Base-by-base conservation (phyloP, 164 flowering plant species). In the Amborella trichopoda region DNA sequence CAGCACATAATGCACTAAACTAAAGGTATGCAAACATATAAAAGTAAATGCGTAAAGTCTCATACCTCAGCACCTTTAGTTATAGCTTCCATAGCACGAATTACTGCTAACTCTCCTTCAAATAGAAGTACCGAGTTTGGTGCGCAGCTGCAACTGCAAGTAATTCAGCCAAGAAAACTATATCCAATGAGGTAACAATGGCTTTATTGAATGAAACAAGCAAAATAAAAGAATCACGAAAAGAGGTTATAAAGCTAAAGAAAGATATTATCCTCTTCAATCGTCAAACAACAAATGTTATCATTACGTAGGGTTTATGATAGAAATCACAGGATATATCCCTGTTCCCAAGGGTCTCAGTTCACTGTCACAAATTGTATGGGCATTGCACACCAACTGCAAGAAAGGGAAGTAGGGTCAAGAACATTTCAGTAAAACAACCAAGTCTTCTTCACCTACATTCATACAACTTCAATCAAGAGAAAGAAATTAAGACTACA, bases 381-480 rank as follows among this genome's bases (percentile, higher is more conserved):
- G 99, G 30, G 95, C 99, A 75, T 93, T 93, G 72, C 96, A 88
- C 20, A 96, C 77, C 49, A 93, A 72, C 99, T 93, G 84, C 72
- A 68, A 6, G n/a, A 0, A 37, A 23, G 26, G 8, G 50, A 10
- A n/a, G n/a, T n/a, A n/a, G n/a, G n/a, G n/a, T n/a, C n/a, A n/a
- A n/a, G n/a, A n/a, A n/a, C n/a, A n/a, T n/a, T n/a, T n/a, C n/a
- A n/a, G n/a, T n/a, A n/a, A n/a, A n/a, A n/a, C n/a, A n/a, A n/a
- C n/a, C n/a, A n/a, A n/a, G n/a, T n/a, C n/a, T n/a, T n/a, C n/a
- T n/a, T n/a, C n/a, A n/a, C n/a, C n/a, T n/a, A n/a, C n/a, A n/a
- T n/a, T n/a, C n/a, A n/a, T n/a, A n/a, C n/a, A n/a, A n/a, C n/a
- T n/a, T n/a, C n/a, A n/a, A n/a, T n/a, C n/a, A n/a, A n/a, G n/a